Evolutionary conservation across 352 stramenopile genomes (phyloP), one percentile per base, ranked within the genome.

Genomic region (Phytophthora colocasiae): DNA sequence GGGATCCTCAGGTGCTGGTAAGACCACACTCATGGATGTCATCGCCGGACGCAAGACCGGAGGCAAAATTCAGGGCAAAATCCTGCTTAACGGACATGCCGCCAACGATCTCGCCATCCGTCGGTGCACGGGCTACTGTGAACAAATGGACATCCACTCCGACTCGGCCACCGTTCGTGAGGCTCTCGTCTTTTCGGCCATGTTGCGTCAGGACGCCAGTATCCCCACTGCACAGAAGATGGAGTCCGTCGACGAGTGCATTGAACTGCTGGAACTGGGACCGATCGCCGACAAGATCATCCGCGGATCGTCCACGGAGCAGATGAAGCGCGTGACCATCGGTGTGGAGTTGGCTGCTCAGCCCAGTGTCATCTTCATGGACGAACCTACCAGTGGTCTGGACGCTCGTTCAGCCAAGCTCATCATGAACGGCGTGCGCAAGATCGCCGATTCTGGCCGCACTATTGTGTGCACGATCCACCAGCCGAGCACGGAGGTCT

Each of bases 131-230:
- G 57, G 57, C 4, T 65, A 65, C 46, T 65, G 57, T 17, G 57
- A 46, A 12, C 36, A 43, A 7, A 43, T 43, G 36, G 36, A 43
- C 36, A 43, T 43, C 36, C 36, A 43, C 36, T 58, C 40, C 4
- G 49, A 67, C 26, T 71, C 64, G 1, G 66, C 65, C 1, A 98
- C 92, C 1, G 81, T 94, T 4, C 78, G 90, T 17, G 93, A 98
- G 58, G 85, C 89, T 7, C 86, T 98, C 34, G 56, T 71, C 7
- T 98, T 98, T 61, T 92, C 80, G 39, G 90, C 93, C 3, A 84
- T 87, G 47, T 59, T 98, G 24, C 74, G 91, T 40, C 70, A 79
- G 27, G 71, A 72, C 17, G 60, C 63, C 43, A 73, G 50, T 31
- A 52, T 81, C 10, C 53, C 73, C 3, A 70, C 63, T 3, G 53